Conservation (phyloP, 768 basidiomycete species). For the Erythrobasidium yunnanense region DNA sequence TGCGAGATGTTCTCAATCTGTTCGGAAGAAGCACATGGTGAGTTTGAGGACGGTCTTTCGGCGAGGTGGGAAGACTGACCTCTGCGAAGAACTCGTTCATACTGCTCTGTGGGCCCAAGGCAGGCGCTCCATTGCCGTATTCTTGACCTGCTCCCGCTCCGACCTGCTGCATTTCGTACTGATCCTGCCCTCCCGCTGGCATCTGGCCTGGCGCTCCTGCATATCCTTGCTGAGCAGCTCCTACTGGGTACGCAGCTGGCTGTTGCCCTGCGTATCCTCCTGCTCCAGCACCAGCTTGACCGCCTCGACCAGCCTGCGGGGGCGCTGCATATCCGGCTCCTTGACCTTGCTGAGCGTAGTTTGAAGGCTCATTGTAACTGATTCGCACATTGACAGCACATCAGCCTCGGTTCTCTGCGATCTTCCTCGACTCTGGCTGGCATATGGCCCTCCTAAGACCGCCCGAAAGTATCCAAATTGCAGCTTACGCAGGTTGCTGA, state of each 20-base stretch:
- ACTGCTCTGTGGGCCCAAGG: too few species aligned
- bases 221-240: background rate
- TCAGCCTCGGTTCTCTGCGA: too few species aligned
- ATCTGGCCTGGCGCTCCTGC: too few species aligned
- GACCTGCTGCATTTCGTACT: background rate
- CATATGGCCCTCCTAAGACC: too few species aligned
- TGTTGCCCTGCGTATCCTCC: slow-evolving; percentile 77
- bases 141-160: background rate
- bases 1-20: slow-evolving; percentile 35
- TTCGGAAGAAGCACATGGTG: background rate
- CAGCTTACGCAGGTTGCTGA: too few species aligned
- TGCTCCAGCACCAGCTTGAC: slow-evolving; percentile 90
- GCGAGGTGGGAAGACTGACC: background rate
- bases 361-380: too few species aligned
- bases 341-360: too few species aligned
- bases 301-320: slow-evolving; percentile 50
- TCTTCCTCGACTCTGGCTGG: too few species aligned
- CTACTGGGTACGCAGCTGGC: background rate
- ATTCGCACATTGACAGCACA: too few species aligned
- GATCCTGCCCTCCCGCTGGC: background rate
- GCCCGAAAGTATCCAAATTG: too few species aligned
- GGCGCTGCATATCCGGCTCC: too few species aligned
- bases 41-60: background rate
- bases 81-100: slow-evolving; percentile 23
- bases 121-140: background rate